Base-by-base conservation (phyloP, 345 rosid genomes). In the Firmiana major region DNA sequence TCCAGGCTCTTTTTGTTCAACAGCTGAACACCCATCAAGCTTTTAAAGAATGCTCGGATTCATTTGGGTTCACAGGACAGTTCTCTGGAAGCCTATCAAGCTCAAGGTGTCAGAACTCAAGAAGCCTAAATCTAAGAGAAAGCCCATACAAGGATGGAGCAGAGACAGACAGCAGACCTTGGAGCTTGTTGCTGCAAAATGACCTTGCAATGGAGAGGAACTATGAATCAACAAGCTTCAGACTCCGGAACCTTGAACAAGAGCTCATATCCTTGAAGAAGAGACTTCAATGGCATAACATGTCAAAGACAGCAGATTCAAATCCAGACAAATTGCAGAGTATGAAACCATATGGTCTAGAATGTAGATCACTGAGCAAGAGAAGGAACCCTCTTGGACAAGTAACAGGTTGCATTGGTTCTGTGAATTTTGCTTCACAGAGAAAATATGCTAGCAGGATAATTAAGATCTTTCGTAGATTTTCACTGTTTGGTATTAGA, bases 11-110 rank as follows among this genome's bases (percentile, higher is more conserved):
- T 31, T 88, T 93, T 45, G 82, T 91, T 53, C 97, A 91, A 59
- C 95, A 93, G 81, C 85, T 88, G 58, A 89, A 85, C 73, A 93
- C 94, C 3, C 95, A 93, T 74, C 90, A 86, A 79, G 90, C 90
- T 40, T 91, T 89, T 82, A 91, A 84, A 80, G 92, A 93, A 78
- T 93, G 95, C 74, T 91, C 94, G 5, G 85, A 88, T 22, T 89
- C 91, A 0, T 87, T 89, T 28, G 84, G 87, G 59, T 83, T 79
- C 83, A 77, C 83, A 12, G 87, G 84, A 75, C 91, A 83, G 21
- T 88, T 87, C 65, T 88, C 91, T 0, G 86, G 87, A 16, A 87
- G 87, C 86, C 81, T 88, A 0, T 67, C 93, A 21, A 90, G 90
- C 84, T 77, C 90, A 26, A 87, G 34, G 34, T 31, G 84, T 77